These are phyloP conservation scores for Exophiala mesophila DNA, from an alignment of 2,329 filamentous ascomycete genomes.

Conservation along the genomic window DNA sequence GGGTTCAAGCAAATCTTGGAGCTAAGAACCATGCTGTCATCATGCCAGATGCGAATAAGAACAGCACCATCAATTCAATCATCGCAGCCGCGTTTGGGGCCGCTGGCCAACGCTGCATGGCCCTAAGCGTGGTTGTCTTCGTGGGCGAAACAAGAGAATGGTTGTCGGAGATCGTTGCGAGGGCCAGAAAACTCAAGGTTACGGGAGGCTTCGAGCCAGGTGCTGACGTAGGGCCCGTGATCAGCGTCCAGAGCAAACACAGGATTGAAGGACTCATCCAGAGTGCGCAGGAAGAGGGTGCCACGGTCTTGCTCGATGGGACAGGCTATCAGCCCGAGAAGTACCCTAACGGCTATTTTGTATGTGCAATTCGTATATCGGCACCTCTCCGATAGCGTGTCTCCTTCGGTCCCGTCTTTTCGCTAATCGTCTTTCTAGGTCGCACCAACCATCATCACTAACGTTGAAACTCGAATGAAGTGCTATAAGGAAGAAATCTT, in stretches of 20 bases:
- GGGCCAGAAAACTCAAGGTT: conserved; percentile 56
- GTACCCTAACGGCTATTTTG: conserved; percentile 63
- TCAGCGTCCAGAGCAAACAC: conserved; percentile 59
- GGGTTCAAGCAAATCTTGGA: conserved; percentile 64
- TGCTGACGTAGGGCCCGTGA: conserved; percentile 59
- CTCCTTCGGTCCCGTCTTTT: no score
- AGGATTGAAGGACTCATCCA: conserved; percentile 58
- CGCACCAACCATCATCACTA: conserved; percentile 60
- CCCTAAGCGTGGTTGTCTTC: conserved; percentile 59
- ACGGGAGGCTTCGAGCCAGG: conserved; percentile 60
- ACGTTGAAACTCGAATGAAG: conserved; percentile 60
- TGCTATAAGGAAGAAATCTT: conserved; percentile 66
- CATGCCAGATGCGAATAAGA: conserved; percentile 64
- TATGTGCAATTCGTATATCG: no score
- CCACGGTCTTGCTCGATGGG: conserved; percentile 59
- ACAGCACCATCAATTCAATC: conserved; percentile 62
- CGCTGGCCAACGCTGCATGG: conserved; percentile 66
- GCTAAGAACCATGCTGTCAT: conserved; percentile 67
- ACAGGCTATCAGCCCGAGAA: conserved; percentile 57
- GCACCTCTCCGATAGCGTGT: no score
- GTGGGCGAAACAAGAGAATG: conserved; percentile 62
- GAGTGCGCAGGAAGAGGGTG: conserved; percentile 58
- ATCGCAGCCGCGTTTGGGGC: conserved; percentile 64
- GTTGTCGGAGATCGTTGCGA: conserved; percentile 59
- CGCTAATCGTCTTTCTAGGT: conserved; percentile 38